These are phyloP conservation scores for Lycium ferocissimum DNA, from an alignment of 257 asterid species.

Conservation along the genomic window DNA sequence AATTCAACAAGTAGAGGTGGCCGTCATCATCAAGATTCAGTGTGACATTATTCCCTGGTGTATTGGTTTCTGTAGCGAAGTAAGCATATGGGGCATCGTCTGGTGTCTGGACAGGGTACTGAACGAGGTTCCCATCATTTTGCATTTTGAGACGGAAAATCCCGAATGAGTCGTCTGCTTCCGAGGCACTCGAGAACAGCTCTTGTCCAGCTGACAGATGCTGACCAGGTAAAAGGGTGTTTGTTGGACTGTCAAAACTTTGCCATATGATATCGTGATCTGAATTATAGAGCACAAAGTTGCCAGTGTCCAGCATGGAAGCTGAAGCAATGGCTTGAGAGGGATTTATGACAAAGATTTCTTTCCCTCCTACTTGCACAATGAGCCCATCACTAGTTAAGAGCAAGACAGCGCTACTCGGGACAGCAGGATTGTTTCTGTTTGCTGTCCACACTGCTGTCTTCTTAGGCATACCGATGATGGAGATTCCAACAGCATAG, in stretches of 20 bases:
- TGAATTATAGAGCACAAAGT: constrained; percentile 53
- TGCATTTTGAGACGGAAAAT: constrained; percentile 53
- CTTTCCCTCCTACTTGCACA: constrained; percentile 34
- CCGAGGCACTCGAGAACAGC: constrained; percentile 54
- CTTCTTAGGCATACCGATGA: constrained; percentile 31
- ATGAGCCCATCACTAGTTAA: constrained; percentile 46
- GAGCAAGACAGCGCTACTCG: constrained; percentile 32
- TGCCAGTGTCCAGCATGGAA: constrained; percentile 60
- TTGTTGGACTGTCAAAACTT: constrained; percentile 60
- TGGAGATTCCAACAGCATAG: constrained; percentile 37
- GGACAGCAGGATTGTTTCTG: constrained; percentile 33
- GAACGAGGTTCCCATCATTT: constrained; percentile 57
- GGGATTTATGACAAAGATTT: background rate
- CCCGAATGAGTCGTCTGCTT: constrained; percentile 39
- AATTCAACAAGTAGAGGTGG: constrained; percentile 52
- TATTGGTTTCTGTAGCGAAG: background rate
- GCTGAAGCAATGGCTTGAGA: constrained; percentile 37
- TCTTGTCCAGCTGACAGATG: constrained; percentile 26
- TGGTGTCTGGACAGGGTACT: constrained; percentile 40
- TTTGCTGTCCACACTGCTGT: constrained; percentile 51
- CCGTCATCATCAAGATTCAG: constrained; percentile 49
- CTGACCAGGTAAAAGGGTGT: constrained; percentile 55
- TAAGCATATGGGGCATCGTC: constrained; percentile 33
- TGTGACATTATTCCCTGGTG: constrained; percentile 33
- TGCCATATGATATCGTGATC: constrained; percentile 47